Evolutionary conservation across 192 early-diverging fungal species (phyloP).

Genomic region (Entomortierella beljakovae): DNA sequence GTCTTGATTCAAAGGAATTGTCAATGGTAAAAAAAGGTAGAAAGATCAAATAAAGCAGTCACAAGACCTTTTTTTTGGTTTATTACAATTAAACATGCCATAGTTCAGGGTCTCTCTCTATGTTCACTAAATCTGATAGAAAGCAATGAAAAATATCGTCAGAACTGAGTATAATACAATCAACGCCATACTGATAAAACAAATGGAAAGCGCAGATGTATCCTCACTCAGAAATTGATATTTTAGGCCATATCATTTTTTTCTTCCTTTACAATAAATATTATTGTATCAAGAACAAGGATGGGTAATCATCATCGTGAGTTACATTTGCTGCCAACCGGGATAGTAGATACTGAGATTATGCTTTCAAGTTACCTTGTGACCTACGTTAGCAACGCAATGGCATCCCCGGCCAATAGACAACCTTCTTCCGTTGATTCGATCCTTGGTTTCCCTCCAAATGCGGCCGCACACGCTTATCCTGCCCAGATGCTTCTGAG

Average conservation of each 20-base stretch:
- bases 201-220: no score
- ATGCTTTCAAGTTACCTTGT: background rate
- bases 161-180: no score
- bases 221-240: constrained; percentile 45
- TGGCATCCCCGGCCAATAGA: constrained; percentile 46
- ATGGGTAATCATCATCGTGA: constrained; percentile 53
- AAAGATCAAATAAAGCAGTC: no score
- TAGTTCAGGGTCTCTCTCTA: no score
- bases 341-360: background rate
- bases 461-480: background rate
- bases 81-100: no score
- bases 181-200: no score
- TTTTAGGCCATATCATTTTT: constrained; percentile 35
- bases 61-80: no score
- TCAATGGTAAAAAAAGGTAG: background rate
- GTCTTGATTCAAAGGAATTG: no score
- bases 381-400: constrained; percentile 39
- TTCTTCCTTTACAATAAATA: constrained; percentile 20
- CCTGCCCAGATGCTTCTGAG: background rate
- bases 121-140: no score
- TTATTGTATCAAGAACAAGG: constrained; percentile 39
- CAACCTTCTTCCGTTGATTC: background rate
- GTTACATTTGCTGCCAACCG: background rate
- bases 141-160: no score
- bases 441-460: background rate